Evolutionary conservation across 225 moss, liverwort and hornwort species (phyloP), one percentile per base, ranked within the genome.

Genomic region (Sphagnum contortum): DNA sequence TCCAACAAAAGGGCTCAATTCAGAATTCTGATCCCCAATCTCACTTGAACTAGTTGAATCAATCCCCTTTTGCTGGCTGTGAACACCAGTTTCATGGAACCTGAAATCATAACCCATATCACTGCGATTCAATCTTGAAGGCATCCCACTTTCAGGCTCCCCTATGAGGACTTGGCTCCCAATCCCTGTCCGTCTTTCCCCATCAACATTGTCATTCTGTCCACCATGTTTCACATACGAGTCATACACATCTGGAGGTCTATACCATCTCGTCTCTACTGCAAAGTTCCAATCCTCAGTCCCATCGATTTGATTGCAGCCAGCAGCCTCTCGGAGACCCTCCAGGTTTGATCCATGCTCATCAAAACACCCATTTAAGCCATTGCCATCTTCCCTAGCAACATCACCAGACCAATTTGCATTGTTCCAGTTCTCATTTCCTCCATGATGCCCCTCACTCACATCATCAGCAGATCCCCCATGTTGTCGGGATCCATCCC

Each of bases 1-100:
- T 50, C 98, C 98, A 9, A 93, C 98, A 83, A 87, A 89, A 5
- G 87, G 87, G 49, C 93, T 99, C 49, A 93, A 73, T 51, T 81
- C 82, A 48, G 83, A 82, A 45, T 78, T 87, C 66, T 73, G 72
- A 54, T 85, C 83, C 60, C 79, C 79, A 79, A 72, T 78, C 53
- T 75, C 89, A 75, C 74, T 72, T 45, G 85, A 83, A 52, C 67
- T 79, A n/a, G 71, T 73, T 4, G 81, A 81, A 48, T 85, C 81
- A 13, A 60, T 81, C 62, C 78, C 81, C 69, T 81, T 78, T 61
- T 76, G 71, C 71, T 81, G 78, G 72, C 78, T 85, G 52, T 52
- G 52, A 52, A 52, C 52, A 5, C 52, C 52, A 9, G 7, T 52
- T 52, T 52, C 52, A 5, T 52, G 52, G 29, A 29, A 29, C 29